Conservation (phyloP, 192 early-diverging fungal genomes). For the Phlyctochytrium bullatum region DNA sequence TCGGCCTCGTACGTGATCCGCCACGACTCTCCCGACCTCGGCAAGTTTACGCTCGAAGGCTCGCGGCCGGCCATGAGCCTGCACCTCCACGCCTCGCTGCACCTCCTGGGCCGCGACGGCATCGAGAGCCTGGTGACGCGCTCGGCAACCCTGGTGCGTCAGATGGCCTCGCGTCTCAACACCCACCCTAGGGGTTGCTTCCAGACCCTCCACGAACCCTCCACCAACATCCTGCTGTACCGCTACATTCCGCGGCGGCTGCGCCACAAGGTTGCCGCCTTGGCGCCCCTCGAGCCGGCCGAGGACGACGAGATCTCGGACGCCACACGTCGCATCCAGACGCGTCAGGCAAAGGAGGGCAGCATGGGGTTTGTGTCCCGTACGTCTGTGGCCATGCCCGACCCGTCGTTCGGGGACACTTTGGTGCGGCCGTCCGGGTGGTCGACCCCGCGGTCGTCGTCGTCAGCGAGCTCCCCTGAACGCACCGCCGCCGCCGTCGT, state of each 20-base stretch:
- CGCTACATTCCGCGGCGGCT: slow-evolving; percentile 43
- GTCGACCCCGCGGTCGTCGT: neutral
- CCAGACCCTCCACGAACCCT: slow-evolving; percentile 44
- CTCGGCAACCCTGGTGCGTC: slow-evolving; percentile 42
- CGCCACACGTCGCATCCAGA: slow-evolving; percentile 37
- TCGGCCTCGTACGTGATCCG: slow-evolving; percentile 58
- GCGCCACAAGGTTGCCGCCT: slow-evolving; percentile 35
- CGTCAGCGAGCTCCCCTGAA: neutral
- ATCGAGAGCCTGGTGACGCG: slow-evolving; percentile 55
- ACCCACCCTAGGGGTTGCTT: slow-evolving; percentile 38
- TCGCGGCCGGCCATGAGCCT: slow-evolving; percentile 50
- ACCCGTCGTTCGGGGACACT: neutral
- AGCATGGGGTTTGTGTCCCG: slow-evolving; percentile 43
- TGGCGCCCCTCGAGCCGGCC: slow-evolving; percentile 20
- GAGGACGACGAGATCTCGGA: slow-evolving; percentile 34
- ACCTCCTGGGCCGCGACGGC: slow-evolving; percentile 50
- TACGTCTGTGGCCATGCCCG: slow-evolving; percentile 25
- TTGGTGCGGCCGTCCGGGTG: neutral
- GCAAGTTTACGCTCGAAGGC: slow-evolving; percentile 56
- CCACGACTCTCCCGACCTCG: slow-evolving; percentile 46
- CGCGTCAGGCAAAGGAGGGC: slow-evolving; percentile 13
- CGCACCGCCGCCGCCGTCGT: neutral
- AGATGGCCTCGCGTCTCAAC: slow-evolving; percentile 39
- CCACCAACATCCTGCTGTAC: slow-evolving; percentile 52
- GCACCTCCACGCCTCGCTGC: slow-evolving; percentile 51